Evolutionary conservation across 805 yeast genomes (phyloP).

Genomic region (Kregervanrija fluxuum): DNA sequence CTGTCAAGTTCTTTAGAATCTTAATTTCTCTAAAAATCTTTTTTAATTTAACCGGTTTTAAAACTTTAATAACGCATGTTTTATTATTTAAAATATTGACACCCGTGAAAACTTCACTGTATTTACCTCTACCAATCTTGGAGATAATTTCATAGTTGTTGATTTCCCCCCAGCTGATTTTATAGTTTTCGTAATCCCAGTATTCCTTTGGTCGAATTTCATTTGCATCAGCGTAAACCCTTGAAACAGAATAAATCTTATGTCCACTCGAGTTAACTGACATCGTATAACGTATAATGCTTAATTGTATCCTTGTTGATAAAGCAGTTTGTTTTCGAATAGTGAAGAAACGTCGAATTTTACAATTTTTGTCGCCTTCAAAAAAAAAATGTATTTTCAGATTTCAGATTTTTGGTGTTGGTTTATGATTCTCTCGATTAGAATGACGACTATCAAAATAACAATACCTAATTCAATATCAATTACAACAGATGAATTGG

Average conservation of each 20-base stretch:
- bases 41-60: constrained; percentile 89
- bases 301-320: too few species aligned
- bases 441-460: too few species aligned
- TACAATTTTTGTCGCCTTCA: too few species aligned
- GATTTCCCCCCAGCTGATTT: constrained; percentile 78
- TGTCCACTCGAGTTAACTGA: constrained; percentile 12
- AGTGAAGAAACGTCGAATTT: too few species aligned
- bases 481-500: too few species aligned
- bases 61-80: constrained; percentile 78
- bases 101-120: constrained; percentile 90
- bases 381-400: neutral
- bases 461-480: too few species aligned
- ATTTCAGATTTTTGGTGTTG: neutral
- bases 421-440: neutral
- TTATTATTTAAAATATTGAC: constrained; percentile 53
- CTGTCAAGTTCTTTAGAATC: constrained; percentile 74
- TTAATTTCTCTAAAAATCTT: constrained; percentile 88
- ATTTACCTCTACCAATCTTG: constrained; percentile 88
- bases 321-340: too few species aligned
- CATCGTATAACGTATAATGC: neutral
- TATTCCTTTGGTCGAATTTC: constrained; percentile 67
- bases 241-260: constrained; percentile 34
- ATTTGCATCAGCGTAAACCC: constrained; percentile 79
- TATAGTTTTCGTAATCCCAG: constrained; percentile 73
- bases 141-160: constrained; percentile 78